These are phyloP conservation scores for Thamnidium elegans DNA, from an alignment of 192 early-diverging fungal genomes.

Conservation along the genomic window DNA sequence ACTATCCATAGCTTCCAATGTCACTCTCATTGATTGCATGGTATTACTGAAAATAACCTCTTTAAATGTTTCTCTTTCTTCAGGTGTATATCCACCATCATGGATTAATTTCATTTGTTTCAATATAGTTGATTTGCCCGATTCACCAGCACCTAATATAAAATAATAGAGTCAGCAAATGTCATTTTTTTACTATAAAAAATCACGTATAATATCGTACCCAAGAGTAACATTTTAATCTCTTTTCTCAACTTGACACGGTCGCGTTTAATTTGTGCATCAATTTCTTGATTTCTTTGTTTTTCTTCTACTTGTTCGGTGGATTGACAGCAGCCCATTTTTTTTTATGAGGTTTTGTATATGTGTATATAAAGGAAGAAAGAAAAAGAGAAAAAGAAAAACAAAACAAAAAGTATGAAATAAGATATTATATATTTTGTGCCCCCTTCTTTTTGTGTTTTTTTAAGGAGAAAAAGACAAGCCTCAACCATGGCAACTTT, in stretches of 20 bases:
- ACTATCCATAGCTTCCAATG: constrained; percentile 91
- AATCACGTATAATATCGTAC: constrained; percentile 36
- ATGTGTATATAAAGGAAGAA: too few species aligned
- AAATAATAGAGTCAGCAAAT: neutral
- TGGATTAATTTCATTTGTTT: constrained; percentile 99
- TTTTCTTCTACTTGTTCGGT: constrained; percentile 84
- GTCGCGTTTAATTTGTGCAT: constrained; percentile 82
- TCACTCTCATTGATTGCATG: constrained; percentile 93
- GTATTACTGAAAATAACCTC: constrained; percentile 96
- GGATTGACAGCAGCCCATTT: constrained; percentile 89
- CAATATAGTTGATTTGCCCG: constrained; percentile 95
- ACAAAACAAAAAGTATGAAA: too few species aligned
- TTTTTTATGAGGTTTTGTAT: constrained; percentile 12
- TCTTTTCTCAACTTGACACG: constrained; percentile 79
- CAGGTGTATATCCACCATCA: constrained; percentile 86
- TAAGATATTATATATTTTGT: neutral
- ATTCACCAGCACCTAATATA: constrained; percentile 88
- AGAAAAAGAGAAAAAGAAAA: too few species aligned
- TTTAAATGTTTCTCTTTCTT: constrained; percentile 91
- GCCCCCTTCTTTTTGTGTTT: too few species aligned
- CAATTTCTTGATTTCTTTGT: constrained; percentile 86
- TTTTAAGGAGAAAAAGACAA: too few species aligned
- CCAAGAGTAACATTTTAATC: constrained; percentile 94
- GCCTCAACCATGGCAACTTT: too few species aligned
- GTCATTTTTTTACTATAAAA: neutral